Evolutionary conservation across 1,284 basidiomycete species (phyloP), one percentile per base, ranked within the genome.

Genomic region (Marasmius fiardii): DNA sequence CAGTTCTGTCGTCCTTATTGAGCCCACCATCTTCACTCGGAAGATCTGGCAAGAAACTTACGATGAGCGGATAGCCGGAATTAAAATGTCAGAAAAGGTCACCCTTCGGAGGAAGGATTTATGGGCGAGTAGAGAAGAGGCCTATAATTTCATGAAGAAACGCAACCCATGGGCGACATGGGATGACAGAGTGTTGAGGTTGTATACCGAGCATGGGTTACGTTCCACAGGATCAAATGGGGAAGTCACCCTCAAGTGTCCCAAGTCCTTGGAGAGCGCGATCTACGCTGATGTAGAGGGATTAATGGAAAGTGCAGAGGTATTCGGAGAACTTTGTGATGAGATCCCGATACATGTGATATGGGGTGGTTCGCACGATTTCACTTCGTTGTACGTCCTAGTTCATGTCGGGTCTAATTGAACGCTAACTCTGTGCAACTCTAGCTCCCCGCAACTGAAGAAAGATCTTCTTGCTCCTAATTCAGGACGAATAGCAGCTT

Each of bases 141-240:
- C 52, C 10, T 16, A 23, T 31, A n/a, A 8, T 20, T 55, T 31
- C 24, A 12, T 58, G 37, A 28, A 35, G n/a, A 37, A 49, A 23
- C 45, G 54, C 21, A n/a, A 33, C n/a, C 57, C 57, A 7, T 58
- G 54, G 57, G 52, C 34, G 20, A 31, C 34, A 12, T 58, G 57
- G 57, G 57, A 58, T 34, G 31, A 51, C 8, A 49, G 54, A 11
- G 54, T 58, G 14, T 23, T 58, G 16, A 48, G 43, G 20, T 20
- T 31, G 34, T 49, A 49, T 31, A 33, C 28, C 2, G 12, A 49
- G 18, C 26, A 49, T 26, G 47, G 47, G n/a, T 8, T 49, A 16
- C n/a, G 12, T 31, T 12, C 12, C 20, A 24, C 44, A 28, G 47
- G 47, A 33, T 16, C 47, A n/a, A 20, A 33, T 4, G 47, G 28